Percentiles rank a stretch among this genome's conserved stretches.
phyloP scores from a whole-genome alignment of 2,329 filamentous ascomycete species.

The Ceratocystis destructans region DNA sequence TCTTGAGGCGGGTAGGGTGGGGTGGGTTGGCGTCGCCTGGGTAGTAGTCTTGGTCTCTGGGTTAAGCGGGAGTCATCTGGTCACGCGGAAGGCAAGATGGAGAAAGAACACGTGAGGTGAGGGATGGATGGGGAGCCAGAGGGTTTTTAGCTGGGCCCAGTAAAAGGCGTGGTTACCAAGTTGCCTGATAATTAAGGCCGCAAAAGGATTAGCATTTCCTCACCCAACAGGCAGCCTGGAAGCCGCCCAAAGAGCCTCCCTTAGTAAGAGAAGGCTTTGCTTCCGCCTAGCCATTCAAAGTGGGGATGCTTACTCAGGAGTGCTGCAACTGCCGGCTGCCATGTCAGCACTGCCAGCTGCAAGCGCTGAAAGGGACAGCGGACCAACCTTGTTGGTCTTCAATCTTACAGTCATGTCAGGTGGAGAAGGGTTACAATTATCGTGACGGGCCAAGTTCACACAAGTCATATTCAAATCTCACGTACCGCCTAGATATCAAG shows the following conservation, averaged over 20 bases:
- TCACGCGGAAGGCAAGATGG: slow-evolving; percentile 29
- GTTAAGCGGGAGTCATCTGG: slow-evolving; percentile 20
- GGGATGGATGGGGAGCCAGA: slow-evolving; percentile 22
- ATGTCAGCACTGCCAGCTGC: background rate
- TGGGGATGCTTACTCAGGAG: background rate
- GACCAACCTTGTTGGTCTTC: background rate
- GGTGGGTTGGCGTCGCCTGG: slow-evolving; percentile 9
- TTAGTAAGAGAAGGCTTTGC: background rate
- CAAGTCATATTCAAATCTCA: no score
- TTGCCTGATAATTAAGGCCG: no score
- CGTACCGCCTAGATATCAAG: no score
- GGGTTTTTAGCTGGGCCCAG: slow-evolving; percentile 14
- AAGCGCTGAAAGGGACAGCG: background rate
- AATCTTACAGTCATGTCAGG: no score
- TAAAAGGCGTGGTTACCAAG: background rate
- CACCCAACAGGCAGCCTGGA: no score
- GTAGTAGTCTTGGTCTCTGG: slow-evolving; percentile 5
- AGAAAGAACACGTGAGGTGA: slow-evolving; percentile 30
- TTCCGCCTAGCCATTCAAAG: background rate
- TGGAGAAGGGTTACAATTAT: no score
- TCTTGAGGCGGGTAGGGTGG: background rate
- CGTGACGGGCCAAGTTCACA: no score
- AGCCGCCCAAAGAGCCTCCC: background rate
- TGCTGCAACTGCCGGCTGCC: background rate
- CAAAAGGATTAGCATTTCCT: no score